phyloP scores from a whole-genome alignment of 331 rosid species.

The Pyracantha coccinea region DNA sequence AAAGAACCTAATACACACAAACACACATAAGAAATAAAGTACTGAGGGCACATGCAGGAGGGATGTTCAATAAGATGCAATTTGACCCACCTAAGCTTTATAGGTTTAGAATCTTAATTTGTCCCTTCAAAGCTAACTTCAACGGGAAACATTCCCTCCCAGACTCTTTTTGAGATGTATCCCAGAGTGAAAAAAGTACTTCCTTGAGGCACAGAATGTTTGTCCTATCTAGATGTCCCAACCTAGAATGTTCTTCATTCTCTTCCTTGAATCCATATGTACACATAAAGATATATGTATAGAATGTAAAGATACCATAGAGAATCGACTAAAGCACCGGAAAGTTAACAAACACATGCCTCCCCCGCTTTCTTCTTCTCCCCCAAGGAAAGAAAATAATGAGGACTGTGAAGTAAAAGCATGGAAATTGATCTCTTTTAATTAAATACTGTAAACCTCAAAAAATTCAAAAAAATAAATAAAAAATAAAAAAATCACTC shows the following conservation, averaged over 20 bases:
- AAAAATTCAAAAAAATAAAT: slow-evolving; percentile 9
- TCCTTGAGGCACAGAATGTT: background rate
- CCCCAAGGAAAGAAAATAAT: background rate
- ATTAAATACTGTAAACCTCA: slow-evolving; percentile 9
- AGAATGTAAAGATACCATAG: background rate
- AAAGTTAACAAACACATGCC: background rate
- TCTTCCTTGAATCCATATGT: background rate
- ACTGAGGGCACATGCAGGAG: background rate
- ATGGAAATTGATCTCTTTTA: background rate
- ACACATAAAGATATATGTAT: background rate
- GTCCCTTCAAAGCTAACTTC: slow-evolving; percentile 12
- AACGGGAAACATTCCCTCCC: slow-evolving; percentile 15
- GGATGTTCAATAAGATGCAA: slow-evolving; percentile 4
- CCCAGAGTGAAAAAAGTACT: slow-evolving; percentile 4
- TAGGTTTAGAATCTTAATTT: slow-evolving; percentile 8
- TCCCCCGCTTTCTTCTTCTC: background rate
- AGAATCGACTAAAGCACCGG: background rate
- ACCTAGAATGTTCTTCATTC: slow-evolving; percentile 15
- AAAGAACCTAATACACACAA: background rate
- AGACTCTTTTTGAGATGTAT: slow-evolving; percentile 2
- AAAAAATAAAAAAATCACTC: too few species aligned
- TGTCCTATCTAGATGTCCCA: background rate
- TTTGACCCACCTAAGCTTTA: slow-evolving; percentile 13
- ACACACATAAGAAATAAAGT: background rate
- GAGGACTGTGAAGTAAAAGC: background rate